Evolutionary conservation across 1,139 yeast species (phyloP).

Genomic region (Pichia sp.): DNA sequence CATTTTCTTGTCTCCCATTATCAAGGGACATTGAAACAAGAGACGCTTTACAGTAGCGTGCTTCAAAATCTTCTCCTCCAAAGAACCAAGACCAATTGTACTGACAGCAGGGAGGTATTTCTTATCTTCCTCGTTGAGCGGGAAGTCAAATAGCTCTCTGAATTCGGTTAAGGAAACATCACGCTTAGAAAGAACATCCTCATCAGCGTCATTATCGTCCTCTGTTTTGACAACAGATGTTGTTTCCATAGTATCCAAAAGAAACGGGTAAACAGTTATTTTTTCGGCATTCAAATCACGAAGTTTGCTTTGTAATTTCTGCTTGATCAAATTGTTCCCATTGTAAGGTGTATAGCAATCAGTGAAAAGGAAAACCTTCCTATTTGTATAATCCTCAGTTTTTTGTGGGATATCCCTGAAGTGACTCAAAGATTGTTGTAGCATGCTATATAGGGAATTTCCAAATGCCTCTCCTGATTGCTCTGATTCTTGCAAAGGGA

Average conservation of each 20-base stretch:
- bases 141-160: constrained; percentile 34
- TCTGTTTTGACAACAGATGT: not conserved
- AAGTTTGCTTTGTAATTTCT: constrained; percentile 48
- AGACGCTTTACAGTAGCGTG: constrained; percentile 58
- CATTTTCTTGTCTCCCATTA: constrained; percentile 47
- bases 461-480: constrained; percentile 16
- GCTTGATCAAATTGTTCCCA: constrained; percentile 27
- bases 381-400: constrained; percentile 32
- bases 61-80: constrained; percentile 45
- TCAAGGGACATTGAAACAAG: constrained; percentile 54
- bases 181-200: too few species aligned
- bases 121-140: constrained; percentile 12
- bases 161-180: constrained; percentile 30
- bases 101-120: constrained; percentile 23
- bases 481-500: constrained; percentile 19
- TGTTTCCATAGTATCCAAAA: constrained; percentile 30
- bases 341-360: constrained; percentile 50
- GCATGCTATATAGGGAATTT: constrained; percentile 22
- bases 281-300: constrained; percentile 49
- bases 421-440: constrained; percentile 32
- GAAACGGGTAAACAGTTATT: constrained; percentile 58
- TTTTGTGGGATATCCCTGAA: constrained; percentile 26
- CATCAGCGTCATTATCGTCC: not conserved
- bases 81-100: constrained; percentile 39
- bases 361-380: constrained; percentile 49